A percentile compares a stretch with the other conserved stretches of the same genome.
Conservation (phyloP, 2,329 filamentous ascomycete species). For the Curvularia hawaiiensis region DNA sequence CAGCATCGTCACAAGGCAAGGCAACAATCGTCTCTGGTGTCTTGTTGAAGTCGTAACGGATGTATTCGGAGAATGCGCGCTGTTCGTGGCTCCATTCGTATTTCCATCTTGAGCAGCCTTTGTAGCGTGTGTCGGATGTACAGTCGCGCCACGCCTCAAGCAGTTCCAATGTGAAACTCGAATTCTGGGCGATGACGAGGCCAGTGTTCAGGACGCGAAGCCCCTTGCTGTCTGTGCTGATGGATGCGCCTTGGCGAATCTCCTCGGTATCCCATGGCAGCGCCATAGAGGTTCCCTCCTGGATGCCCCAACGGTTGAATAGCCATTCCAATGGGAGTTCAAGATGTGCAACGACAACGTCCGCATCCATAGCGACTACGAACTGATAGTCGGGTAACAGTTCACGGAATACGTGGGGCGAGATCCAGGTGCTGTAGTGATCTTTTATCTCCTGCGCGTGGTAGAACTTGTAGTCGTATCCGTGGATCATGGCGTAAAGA, state of each 20-base stretch:
- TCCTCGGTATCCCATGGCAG: slow-evolving; percentile 47
- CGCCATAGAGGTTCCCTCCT: slow-evolving; percentile 47
- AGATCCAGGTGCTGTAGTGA: slow-evolving; percentile 52
- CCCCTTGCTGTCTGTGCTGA: slow-evolving; percentile 46
- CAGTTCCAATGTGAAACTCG: slow-evolving; percentile 30
- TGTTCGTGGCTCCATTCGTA: slow-evolving; percentile 41
- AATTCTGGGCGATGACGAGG: slow-evolving; percentile 47
- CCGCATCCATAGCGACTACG: slow-evolving; percentile 54
- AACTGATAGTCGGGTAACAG: slow-evolving; percentile 51
- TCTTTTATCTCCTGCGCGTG: slow-evolving; percentile 44
- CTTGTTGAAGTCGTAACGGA: slow-evolving; percentile 41
- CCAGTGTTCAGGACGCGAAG: slow-evolving; percentile 47
- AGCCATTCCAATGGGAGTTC: slow-evolving; percentile 56
- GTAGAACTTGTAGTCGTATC: slow-evolving; percentile 55
- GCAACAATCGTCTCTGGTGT: slow-evolving; percentile 31
- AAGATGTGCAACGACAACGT: slow-evolving; percentile 50
- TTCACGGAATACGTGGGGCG: slow-evolving; percentile 49
- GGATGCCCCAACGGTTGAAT: slow-evolving; percentile 55
- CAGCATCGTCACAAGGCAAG: slow-evolving; percentile 44
- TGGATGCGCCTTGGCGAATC: slow-evolving; percentile 7
- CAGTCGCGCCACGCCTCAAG: slow-evolving; percentile 41
- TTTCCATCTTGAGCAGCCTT: slow-evolving; percentile 36
- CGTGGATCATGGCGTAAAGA: slow-evolving; percentile 48
- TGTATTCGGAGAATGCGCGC: slow-evolving; percentile 41
- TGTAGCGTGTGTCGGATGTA: slow-evolving; percentile 32